These are phyloP conservation scores for Acorus calamus DNA, from an alignment of 106 monocot species.

Conservation along the genomic window DNA sequence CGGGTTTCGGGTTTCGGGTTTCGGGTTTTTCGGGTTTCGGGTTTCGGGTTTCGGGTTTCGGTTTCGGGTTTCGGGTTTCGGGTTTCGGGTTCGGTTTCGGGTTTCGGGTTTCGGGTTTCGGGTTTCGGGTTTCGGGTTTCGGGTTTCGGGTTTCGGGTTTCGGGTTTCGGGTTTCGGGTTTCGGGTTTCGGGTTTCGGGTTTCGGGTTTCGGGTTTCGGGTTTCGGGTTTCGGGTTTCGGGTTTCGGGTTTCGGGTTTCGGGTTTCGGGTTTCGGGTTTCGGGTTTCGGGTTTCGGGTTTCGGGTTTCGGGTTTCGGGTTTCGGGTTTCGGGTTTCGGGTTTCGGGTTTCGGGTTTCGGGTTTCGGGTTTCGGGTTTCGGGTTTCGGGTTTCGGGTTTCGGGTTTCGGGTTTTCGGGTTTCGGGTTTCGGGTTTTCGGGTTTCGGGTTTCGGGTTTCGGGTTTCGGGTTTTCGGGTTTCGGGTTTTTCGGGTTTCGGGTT, in stretches of 20 bases:
- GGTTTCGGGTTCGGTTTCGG: slow-evolving; percentile 7
- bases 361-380: slow-evolving; percentile 16
- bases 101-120: slow-evolving; percentile 18
- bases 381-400: slow-evolving; percentile 9
- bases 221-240: slow-evolving; percentile 32
- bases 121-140: slow-evolving; percentile 23
- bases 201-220: slow-evolving; percentile 26
- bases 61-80: slow-evolving; percentile 16
- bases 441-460: slow-evolving; percentile 18
- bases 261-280: slow-evolving; percentile 20
- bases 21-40: slow-evolving; percentile 11
- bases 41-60: slow-evolving; percentile 22
- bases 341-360: slow-evolving; percentile 17
- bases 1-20: slow-evolving; percentile 21
- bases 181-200: slow-evolving; percentile 22
- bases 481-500: slow-evolving; percentile 23
- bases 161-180: slow-evolving; percentile 27
- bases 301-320: slow-evolving; percentile 10
- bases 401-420: slow-evolving; percentile 9
- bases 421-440: slow-evolving; percentile 18
- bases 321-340: slow-evolving; percentile 10
- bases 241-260: slow-evolving; percentile 29
- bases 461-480: slow-evolving; percentile 21
- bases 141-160: slow-evolving; percentile 22
- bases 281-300: slow-evolving; percentile 20